Conservation (phyloP, 495 filamentous ascomycete species). For the Gamarada debralockiae region DNA sequence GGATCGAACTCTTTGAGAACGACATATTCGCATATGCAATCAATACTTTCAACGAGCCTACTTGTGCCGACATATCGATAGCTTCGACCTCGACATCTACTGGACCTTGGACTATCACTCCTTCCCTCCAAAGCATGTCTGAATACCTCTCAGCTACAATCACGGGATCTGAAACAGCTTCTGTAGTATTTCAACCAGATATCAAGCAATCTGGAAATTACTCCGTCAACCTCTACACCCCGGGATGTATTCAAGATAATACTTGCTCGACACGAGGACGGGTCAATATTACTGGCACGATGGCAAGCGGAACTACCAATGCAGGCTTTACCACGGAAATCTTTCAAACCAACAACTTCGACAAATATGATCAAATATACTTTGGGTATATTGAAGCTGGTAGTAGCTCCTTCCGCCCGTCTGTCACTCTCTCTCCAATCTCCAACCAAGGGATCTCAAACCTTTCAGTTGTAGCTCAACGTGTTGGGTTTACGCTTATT, state of each 20-base stretch:
- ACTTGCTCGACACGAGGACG: conserved; percentile 71
- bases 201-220: conserved; percentile 90
- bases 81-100: conserved; percentile 61
- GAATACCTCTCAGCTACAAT: conserved; percentile 73
- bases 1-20: conserved; percentile 86
- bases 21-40: conserved; percentile 84
- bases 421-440: conserved; percentile 71
- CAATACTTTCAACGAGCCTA: conserved; percentile 82
- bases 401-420: conserved; percentile 70
- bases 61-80: conserved; percentile 62
- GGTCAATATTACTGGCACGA: conserved; percentile 72
- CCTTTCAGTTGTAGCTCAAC: conserved; percentile 79
- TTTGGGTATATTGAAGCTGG: conserved; percentile 76
- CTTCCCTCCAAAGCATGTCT: conserved; percentile 58
- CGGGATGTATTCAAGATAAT: conserved; percentile 78
- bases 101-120: conserved; percentile 68
- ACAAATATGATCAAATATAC: conserved; percentile 93
- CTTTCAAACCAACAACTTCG: conserved; percentile 86
- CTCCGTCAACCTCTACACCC: conserved; percentile 81
- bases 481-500: conserved; percentile 71
- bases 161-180: conserved; percentile 46
- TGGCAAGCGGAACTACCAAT: conserved; percentile 45
- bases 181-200: conserved; percentile 77
- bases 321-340: conserved; percentile 32
- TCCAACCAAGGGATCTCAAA: conserved; percentile 53